Percentiles rank a stretch among this genome's conserved stretches.
Evolutionary conservation across 116 monocot species (phyloP).

Genomic region (Cymodocea nodosa): DNA sequence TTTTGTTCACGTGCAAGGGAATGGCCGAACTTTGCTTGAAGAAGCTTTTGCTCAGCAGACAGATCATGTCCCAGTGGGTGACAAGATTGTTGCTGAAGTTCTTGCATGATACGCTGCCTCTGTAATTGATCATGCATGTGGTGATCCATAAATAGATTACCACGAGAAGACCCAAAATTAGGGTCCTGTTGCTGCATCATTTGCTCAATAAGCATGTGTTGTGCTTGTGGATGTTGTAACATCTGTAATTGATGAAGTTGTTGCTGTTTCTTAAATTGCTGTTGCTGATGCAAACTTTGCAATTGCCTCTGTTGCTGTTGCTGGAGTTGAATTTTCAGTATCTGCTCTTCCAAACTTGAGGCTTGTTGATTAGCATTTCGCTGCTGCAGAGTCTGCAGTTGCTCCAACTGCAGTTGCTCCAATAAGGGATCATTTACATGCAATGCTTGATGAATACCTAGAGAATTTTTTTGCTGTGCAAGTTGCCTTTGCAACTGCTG

Average conservation of each 20-base stretch:
- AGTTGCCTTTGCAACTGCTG: slow-evolving; percentile 54
- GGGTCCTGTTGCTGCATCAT: slow-evolving; percentile 39
- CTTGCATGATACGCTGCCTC: slow-evolving; percentile 38
- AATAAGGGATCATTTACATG: slow-evolving; percentile 27
- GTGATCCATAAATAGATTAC: slow-evolving; percentile 13
- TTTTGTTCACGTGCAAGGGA: slow-evolving; percentile 33
- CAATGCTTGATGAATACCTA: slow-evolving; percentile 26
- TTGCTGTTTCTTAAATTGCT: slow-evolving; percentile 28
- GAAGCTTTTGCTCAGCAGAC: slow-evolving; percentile 68
- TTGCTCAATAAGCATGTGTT: slow-evolving; percentile 54
- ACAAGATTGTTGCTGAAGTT: slow-evolving; percentile 51
- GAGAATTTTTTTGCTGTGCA: slow-evolving; percentile 35
- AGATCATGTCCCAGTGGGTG: slow-evolving; percentile 34
- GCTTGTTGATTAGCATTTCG: slow-evolving; percentile 32
- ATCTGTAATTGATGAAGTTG: slow-evolving; percentile 27
- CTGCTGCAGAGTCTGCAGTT: slow-evolving; percentile 24
- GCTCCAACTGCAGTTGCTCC: slow-evolving; percentile 39
- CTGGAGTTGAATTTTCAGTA: slow-evolving; percentile 32
- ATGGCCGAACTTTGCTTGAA: slow-evolving; percentile 55
- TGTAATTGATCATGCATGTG: slow-evolving; percentile 34
- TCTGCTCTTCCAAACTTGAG: slow-evolving; percentile 51
- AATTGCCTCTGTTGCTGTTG: slow-evolving; percentile 25
- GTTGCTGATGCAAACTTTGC: slow-evolving; percentile 2
- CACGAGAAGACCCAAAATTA: slow-evolving; percentile 11
- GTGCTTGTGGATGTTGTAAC: slow-evolving; percentile 35